Base-by-base conservation (phyloP, 139 green algal species). In the Spirogloea muscicola region DNA sequence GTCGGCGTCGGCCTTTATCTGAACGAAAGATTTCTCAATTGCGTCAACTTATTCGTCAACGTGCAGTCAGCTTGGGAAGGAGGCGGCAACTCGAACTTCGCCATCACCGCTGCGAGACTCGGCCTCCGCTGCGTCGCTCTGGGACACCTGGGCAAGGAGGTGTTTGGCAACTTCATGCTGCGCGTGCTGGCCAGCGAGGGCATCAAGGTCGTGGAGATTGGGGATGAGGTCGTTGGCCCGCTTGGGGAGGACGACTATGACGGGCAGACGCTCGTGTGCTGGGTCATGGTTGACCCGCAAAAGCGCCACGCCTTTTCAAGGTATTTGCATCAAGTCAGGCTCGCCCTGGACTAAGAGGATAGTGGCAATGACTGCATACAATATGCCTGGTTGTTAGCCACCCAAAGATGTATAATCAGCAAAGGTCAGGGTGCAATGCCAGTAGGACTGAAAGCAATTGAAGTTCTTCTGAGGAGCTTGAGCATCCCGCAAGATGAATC, bases 71-170 rank as follows among this genome's bases (percentile, higher is more conserved):
- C 29, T 9, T 80, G 72, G 72, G 72, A 97, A 78, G 84, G 91
- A 2, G 93, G 92, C 10, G 93, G 90, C 29, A 92, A 88, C 76
- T 86, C 79, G 70, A 98, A 98, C 82, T 93, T 93, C 49, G 83
- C 93, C 37, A 93, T 98, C n/a, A 90, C 93, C 3, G 91, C 89
- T 3, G 76, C 89, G 0, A 80, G 94, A 5, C 77, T 98, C 36
- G 94, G 94, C 0, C 63, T 97, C 68, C 25, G 40, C 6, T 84
- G 86, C 0, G 85, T 68, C 0, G 85, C 84, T 5, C 64, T 93
- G 2, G 94, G 90, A 0, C 88, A 96, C 77, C 63, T 95, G 5
- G 91, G 89, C 0, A 44, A 75, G 1, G 93, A 98, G 70, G 27
- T 84, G 0, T 95, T 93, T 68, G 94, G 93, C 29, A 13, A 64